Percentiles rank a stretch among this genome's conserved stretches.
Conservation (phyloP, 2,329 filamentous ascomycete species). For the Helotiales sp. region DNA sequence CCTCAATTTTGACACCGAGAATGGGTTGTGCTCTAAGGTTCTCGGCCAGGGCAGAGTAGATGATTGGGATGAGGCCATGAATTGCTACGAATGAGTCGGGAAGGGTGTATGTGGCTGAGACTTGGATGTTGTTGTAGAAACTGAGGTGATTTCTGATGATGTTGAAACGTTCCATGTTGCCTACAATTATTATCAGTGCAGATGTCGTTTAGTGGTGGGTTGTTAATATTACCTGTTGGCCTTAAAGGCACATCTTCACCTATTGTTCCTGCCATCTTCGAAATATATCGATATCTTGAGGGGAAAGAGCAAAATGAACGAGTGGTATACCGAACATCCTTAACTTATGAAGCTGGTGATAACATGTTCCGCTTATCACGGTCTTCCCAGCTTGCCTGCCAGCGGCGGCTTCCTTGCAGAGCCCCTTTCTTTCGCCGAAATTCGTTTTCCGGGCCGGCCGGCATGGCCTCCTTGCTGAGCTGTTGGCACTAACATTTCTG, state of each 20-base stretch:
- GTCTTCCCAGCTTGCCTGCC: neutral
- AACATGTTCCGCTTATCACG: neutral
- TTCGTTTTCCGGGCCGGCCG: neutral
- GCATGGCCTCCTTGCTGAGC: neutral
- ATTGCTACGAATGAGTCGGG: conserved; percentile 9
- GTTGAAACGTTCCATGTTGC: conserved; percentile 23
- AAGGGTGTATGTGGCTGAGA: conserved; percentile 21
- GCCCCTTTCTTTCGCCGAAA: neutral
- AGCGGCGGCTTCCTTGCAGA: neutral
- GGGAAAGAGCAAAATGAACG: neutral
- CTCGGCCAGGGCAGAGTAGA: conserved; percentile 15
- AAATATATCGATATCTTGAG: neutral
- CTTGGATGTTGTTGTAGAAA: conserved; percentile 26
- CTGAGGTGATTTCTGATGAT: conserved; percentile 22
- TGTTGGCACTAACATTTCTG: no score
- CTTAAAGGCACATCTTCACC: conserved; percentile 1
- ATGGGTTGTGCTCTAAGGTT: conserved; percentile 20
- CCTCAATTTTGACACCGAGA: conserved; percentile 19
- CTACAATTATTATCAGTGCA: conserved; percentile 6
- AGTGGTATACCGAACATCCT: neutral
- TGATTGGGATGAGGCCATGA: conserved; percentile 7
- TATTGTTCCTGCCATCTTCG: neutral
- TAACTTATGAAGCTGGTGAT: neutral
- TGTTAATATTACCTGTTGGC: conserved; percentile 7
- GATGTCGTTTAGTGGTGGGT: neutral